Evolutionary conservation across 2,329 filamentous ascomycete genomes (phyloP), one percentile per base, ranked within the genome.

Genomic region (Fusarium fracticaudum): DNA sequence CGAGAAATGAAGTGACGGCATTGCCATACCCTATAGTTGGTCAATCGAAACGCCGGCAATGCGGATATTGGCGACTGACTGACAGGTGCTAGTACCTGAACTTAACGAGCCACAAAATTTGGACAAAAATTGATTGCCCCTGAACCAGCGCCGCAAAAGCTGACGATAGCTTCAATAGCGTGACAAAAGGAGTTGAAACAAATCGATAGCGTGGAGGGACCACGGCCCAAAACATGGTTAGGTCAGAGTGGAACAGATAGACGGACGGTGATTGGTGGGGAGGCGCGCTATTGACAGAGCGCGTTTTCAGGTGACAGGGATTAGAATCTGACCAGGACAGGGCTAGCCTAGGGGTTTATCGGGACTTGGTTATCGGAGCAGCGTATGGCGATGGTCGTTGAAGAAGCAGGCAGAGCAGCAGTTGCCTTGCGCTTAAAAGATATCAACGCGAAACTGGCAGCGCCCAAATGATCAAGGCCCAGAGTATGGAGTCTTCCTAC

Each of bases 81-180:
- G 45, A 59, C 15, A 33, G 7, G 3, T 60, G 37, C 59, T 70
- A 70, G 51, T 54, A 31, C 59, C 40, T 47, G 59, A 24, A 43
- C 22, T 18, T 47, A 38, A 22, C 8, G 33, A 69, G 51, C 40
- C 44, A 63, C 62, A 54, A 48, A 18, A 35, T n/a, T 47, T 29
- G 35, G 9, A 17, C 15, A 38, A 38, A 69, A 43, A 31, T 31
- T 12, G 15, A 10, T 4, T 59, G 15, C 67, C 66, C 67, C 67
- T 70, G 59, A 69, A 20, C 59, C 24, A 40, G 29, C 11, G 66
- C 20, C 33, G 31, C 51, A 48, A 48, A 60, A 53, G 33, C 20
- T 59, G 26, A 8, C 22, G 67, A 70, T 69, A 48, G 67, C 66
- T 60, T 65, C 60, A 50, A 60, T 70, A 70, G 66, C 33, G 65